phyloP scores from a whole-genome alignment of 768 basidiomycete species.

The Infundibulicybe gibba region DNA sequence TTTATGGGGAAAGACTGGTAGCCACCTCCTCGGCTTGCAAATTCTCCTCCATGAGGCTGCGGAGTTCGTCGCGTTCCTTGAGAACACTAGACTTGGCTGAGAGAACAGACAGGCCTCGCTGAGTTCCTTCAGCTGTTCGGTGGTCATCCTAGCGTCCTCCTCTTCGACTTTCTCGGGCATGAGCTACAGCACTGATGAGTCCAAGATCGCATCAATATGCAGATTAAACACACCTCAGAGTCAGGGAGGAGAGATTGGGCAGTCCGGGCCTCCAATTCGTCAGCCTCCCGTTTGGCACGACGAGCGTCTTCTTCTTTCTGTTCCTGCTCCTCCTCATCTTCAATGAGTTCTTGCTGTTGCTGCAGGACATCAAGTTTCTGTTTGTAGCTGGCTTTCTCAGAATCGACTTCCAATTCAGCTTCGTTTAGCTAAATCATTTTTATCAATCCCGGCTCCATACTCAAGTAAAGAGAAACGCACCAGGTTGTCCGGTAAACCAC shows the following conservation, averaged over 20 bases:
- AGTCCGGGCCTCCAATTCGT: constrained; percentile 72
- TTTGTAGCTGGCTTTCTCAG: constrained; percentile 92
- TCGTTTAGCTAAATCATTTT: constrained; percentile 72
- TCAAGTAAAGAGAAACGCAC: constrained; percentile 39
- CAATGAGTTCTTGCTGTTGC: constrained; percentile 98
- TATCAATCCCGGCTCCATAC: constrained; percentile 2
- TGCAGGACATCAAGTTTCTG: constrained; percentile 97
- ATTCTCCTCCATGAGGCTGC: constrained; percentile 92
- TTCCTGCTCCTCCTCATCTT: constrained; percentile 98
- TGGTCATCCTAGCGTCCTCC: constrained; percentile 92
- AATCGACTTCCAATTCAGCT: constrained; percentile 94
- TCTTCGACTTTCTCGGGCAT: constrained; percentile 55
- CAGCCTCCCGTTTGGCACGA: constrained; percentile 76
- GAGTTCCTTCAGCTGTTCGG: constrained; percentile 92
- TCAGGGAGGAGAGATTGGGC: constrained; percentile 86
- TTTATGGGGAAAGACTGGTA: neutral
- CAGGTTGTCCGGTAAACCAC: constrained; percentile 90
- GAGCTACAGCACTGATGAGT: constrained; percentile 38
- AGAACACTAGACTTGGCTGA: constrained; percentile 93
- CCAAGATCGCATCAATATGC: neutral
- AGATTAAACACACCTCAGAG: constrained; percentile 60
- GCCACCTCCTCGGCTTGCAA: constrained; percentile 79
- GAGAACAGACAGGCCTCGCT: constrained; percentile 88
- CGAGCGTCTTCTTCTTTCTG: constrained; percentile 93
- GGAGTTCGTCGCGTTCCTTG: constrained; percentile 92